Conservation (phyloP, 2,329 filamentous ascomycete genomes). For the Trichoderma pleuroti region DNA sequence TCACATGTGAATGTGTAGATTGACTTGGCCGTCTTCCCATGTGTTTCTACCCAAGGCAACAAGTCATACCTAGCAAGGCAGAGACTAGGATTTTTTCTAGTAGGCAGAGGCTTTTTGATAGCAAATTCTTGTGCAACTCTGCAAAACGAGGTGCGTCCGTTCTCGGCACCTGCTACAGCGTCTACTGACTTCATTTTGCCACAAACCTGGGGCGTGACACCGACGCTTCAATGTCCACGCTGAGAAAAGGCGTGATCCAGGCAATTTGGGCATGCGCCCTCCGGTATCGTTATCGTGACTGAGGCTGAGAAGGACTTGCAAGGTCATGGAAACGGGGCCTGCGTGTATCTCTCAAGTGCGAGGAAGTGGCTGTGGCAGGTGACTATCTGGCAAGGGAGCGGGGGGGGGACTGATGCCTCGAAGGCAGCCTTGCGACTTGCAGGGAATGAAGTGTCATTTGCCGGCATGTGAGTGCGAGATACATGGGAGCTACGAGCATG, state of each 20-base stretch:
- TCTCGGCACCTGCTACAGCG: not conserved
- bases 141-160: not conserved
- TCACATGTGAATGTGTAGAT: not conserved
- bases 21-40: not conserved
- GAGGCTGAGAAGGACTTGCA: not conserved
- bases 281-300: not conserved
- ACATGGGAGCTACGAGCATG: not conserved
- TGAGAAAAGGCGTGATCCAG: not conserved
- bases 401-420: not conserved
- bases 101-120: not conserved
- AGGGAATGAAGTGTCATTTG: not conserved
- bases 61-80: too few relatives aligned
- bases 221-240: not conserved
- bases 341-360: not conserved
- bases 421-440: not conserved
- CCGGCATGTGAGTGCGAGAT: not conserved
- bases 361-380: not conserved
- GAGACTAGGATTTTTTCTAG: too few relatives aligned
- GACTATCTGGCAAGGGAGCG: not conserved
- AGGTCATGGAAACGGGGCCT: not conserved
- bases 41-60: not conserved
- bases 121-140: not conserved
- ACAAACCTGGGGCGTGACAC: not conserved
- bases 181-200: not conserved
- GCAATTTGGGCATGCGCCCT: not conserved